phyloP scores from a whole-genome alignment of 257 asterid species.

The Nicotiana sylvestris region DNA sequence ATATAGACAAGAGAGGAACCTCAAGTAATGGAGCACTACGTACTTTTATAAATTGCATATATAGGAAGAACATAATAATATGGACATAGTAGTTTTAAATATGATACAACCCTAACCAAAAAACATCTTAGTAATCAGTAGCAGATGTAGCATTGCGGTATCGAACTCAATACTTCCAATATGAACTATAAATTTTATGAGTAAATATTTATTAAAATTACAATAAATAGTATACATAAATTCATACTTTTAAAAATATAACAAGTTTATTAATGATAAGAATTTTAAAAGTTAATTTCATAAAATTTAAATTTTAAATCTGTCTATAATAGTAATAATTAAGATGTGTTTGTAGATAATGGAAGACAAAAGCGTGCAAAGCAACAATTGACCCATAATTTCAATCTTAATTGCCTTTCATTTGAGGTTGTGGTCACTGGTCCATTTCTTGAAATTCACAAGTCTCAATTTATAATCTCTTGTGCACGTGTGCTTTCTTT shows the following conservation, averaged over 20 bases:
- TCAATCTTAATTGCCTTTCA: not conserved
- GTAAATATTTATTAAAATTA: too few species aligned
- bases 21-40: slow-evolving; percentile 4
- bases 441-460: slow-evolving; percentile 18
- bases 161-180: too few species aligned
- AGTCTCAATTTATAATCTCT: slow-evolving; percentile 27
- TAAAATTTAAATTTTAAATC: too few species aligned
- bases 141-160: too few species aligned
- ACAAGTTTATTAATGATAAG: too few species aligned
- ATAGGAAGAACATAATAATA: not conserved
- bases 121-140: not conserved
- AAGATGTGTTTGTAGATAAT: not conserved
- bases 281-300: too few species aligned
- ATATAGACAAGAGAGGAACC: slow-evolving; percentile 1
- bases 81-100: slow-evolving; percentile 5
- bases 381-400: slow-evolving; percentile 28
- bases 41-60: slow-evolving; percentile 2
- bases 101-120: not conserved
- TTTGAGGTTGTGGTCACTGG: slow-evolving; percentile 27
- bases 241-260: too few species aligned
- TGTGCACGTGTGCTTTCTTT: slow-evolving; percentile 35
- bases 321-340: not conserved
- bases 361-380: slow-evolving; percentile 46
- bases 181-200: too few species aligned
- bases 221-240: too few species aligned